Percentiles rank a stretch among this genome's conserved stretches.
Evolutionary conservation across 2,329 filamentous ascomycete species (phyloP).

Genomic region (Alternaria gansuensis): DNA sequence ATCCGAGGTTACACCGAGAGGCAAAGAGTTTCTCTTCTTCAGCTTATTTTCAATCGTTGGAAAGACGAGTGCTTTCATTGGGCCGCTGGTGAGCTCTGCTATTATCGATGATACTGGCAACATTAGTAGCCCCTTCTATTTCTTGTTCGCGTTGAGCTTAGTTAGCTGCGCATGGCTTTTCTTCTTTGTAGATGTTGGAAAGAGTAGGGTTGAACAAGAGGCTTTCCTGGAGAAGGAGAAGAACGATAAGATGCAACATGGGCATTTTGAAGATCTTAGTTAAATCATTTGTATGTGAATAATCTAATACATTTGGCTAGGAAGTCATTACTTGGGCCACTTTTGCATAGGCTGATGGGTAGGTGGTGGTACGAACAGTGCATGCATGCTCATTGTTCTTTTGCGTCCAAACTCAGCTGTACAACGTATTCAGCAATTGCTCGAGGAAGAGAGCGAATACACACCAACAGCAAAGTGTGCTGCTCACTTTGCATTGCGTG

Average conservation of each 20-base stretch:
- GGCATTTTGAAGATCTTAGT: not conserved
- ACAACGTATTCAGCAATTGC: not conserved
- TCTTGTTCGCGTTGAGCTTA: constrained; percentile 56
- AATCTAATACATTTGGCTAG: too few relatives aligned
- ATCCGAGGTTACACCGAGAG: constrained; percentile 71
- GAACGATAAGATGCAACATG: constrained; percentile 17
- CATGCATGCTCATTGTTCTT: not conserved
- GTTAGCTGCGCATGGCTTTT: constrained; percentile 34
- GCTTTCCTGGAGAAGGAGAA: constrained; percentile 36
- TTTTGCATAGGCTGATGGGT: not conserved
- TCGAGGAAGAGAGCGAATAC: not conserved
- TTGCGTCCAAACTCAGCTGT: not conserved
- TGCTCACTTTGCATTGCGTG: not conserved
- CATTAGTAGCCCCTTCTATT: constrained; percentile 71
- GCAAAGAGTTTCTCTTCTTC: constrained; percentile 76
- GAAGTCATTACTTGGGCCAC: not conserved
- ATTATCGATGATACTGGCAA: constrained; percentile 71
- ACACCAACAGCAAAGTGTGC: not conserved
- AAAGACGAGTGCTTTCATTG: constrained; percentile 74
- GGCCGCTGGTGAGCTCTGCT: constrained; percentile 72
- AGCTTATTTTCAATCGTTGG: constrained; percentile 73
- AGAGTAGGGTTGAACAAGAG: constrained; percentile 39
- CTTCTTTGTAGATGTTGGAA: constrained; percentile 38
- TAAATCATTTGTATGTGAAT: not conserved
- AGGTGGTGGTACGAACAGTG: too few relatives aligned